Conservation (phyloP, 352 stramenopile genomes). For the Phytophthora hybrid region DNA sequence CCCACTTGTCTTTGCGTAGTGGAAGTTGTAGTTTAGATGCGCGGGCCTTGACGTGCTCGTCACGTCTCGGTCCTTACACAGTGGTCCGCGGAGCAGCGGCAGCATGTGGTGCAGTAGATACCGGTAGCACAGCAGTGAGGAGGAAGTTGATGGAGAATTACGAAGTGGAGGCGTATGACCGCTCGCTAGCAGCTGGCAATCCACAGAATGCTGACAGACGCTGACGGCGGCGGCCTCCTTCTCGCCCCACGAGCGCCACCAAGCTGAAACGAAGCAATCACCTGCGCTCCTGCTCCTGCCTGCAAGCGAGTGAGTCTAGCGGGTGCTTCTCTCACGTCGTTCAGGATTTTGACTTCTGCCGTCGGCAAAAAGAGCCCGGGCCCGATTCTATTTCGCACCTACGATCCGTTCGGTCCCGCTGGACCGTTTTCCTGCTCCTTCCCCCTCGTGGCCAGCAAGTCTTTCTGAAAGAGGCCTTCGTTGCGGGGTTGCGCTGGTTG, state of each 20-base stretch:
- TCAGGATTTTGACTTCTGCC: neutral
- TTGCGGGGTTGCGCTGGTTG: too few relatives aligned
- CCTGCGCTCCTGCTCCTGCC: neutral
- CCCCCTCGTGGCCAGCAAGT: too few relatives aligned
- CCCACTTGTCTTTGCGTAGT: too few relatives aligned
- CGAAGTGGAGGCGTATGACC: slow-evolving; percentile 2
- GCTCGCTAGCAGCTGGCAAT: slow-evolving; percentile 7
- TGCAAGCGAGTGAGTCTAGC: neutral
- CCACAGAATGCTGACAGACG: slow-evolving; percentile 10
- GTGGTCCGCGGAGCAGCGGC: slow-evolving; percentile 23
- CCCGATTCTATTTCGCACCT: neutral
- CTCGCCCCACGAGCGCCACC: neutral
- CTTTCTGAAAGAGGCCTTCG: too few relatives aligned
- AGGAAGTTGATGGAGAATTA: neutral
- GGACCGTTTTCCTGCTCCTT: too few relatives aligned
- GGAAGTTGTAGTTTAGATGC: too few relatives aligned
- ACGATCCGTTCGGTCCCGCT: neutral
- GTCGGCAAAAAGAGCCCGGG: neutral
- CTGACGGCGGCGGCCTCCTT: neutral
- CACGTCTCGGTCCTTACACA: too few relatives aligned
- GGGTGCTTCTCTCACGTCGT: neutral
- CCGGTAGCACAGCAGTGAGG: neutral
- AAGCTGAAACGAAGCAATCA: neutral
- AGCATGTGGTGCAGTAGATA: slow-evolving; percentile 18
- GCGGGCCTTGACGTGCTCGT: too few relatives aligned